Evolutionary conservation across 345 rosid species (phyloP).

Genomic region (Murraya paniculata): DNA sequence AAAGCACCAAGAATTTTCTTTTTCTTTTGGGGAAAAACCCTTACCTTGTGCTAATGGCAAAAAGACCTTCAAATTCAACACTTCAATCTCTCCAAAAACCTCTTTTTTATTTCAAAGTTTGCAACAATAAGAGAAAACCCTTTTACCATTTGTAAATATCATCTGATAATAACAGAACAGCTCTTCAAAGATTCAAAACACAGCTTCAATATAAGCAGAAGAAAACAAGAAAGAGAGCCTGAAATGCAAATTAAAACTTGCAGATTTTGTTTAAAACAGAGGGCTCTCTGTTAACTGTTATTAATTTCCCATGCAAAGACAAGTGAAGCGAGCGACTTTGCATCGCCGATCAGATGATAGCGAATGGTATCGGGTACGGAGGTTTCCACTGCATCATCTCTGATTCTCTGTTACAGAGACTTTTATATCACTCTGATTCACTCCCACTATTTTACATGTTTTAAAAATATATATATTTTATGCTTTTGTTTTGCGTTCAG

Average conservation of each 20-base stretch:
- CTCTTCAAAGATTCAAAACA: background rate
- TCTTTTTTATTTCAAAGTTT: background rate
- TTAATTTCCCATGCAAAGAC: background rate
- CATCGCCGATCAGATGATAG: constrained; percentile 4
- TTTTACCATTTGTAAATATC: background rate
- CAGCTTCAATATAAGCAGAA: background rate
- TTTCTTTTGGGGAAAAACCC: constrained; percentile 5
- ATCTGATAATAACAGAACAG: background rate
- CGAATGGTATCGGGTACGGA: constrained; percentile 3
- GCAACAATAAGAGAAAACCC: background rate
- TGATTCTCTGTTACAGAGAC: constrained; percentile 2
- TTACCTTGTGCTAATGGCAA: constrained; percentile 1
- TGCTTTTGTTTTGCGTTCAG: constrained; percentile 6
- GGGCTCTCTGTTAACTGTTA: background rate
- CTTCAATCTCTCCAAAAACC: background rate
- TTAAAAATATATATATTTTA: background rate
- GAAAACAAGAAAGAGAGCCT: background rate
- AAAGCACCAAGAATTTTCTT: background rate
- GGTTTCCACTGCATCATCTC: constrained; percentile 10
- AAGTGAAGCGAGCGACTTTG: background rate
- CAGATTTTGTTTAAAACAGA: constrained; percentile 28
- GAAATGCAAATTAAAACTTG: constrained; percentile 14
- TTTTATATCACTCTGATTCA: background rate
- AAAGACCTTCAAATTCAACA: constrained; percentile 2
- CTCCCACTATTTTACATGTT: background rate